Evolutionary conservation across 768 basidiomycete species (phyloP), one percentile per base, ranked within the genome.

Genomic region (Kwoniella bestiolae): DNA sequence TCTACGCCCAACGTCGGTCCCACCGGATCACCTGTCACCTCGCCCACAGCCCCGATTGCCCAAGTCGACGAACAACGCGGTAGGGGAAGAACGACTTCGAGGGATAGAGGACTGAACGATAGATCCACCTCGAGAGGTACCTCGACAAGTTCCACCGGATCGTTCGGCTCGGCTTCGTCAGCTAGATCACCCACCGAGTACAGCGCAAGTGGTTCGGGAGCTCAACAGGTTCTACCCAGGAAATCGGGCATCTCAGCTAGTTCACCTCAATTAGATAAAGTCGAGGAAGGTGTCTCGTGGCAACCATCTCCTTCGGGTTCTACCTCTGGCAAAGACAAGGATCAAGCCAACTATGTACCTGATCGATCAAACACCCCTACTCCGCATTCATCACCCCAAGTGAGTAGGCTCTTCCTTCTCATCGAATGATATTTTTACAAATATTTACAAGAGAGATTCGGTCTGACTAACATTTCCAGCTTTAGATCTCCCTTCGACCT

Each of bases 301-400:
- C 47, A 68, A 56, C 65, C 65, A 8, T 21, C 23, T 12, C n/a
- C n/a, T n/a, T n/a, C n/a, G n/a, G n/a, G n/a, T n/a, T 21, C 56
- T 18, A 16, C 51, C n/a, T 9, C 26, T 44, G 47, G 32, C 0
- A 32, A 65, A 23, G 45, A 52, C 18, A 51, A 41, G 8, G 41
- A 47, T 14, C 50, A 51, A n/a, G 18, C 52, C 1, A 62, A 73
- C 21, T 67, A 73, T 28, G 53, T 64, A 16, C 68, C 70, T 14
- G 71, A 73, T 26, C 35, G 71, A 34, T 66, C 71, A 25, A 25
- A 55, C 21, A 81, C 80, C 4, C 80, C 80, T 14, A 81, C 80
- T 6, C 80, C 80, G 7, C 80, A 81, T 67, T 79, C 78, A 32
- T 78, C 76, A 41, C 80, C 80, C 44, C 77, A 79, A 65, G 80